Evolutionary conservation across 495 filamentous ascomycete species (phyloP).

Genomic region (Xylaria telfairii): DNA sequence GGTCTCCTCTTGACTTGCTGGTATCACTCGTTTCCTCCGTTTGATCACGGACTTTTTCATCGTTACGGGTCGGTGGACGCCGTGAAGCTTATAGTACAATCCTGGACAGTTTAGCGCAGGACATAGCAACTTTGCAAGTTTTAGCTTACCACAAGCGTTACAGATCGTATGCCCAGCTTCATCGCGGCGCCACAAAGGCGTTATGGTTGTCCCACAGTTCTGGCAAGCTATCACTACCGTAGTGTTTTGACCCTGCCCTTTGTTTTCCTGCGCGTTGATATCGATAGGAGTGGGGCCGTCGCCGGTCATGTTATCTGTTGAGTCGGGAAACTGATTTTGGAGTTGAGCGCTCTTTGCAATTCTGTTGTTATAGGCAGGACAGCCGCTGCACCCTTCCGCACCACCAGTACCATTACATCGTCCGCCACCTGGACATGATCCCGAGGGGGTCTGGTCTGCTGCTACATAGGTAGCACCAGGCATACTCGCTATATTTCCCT

Average conservation of each 20-base stretch:
- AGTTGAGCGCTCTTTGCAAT: constrained; percentile 84
- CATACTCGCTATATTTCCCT: constrained; percentile 44
- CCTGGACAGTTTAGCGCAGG: constrained; percentile 57
- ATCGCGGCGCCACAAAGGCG: constrained; percentile 93
- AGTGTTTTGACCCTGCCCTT: constrained; percentile 56
- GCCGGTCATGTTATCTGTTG: constrained; percentile 37
- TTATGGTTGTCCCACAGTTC: constrained; percentile 97
- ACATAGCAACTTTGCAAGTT: not conserved
- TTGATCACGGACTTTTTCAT: constrained; percentile 99
- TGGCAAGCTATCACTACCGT: constrained; percentile 91
- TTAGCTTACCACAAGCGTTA: constrained; percentile 90
- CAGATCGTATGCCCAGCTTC: constrained; percentile 96
- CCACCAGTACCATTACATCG: constrained; percentile 97
- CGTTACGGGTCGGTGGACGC: constrained; percentile 85
- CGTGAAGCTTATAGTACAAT: constrained; percentile 96
- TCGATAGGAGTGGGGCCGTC: constrained; percentile 51
- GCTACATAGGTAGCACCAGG: constrained; percentile 77
- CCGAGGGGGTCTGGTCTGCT: constrained; percentile 71
- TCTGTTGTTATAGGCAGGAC: constrained; percentile 96
- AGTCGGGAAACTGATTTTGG: constrained; percentile 49
- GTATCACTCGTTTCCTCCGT: constrained; percentile 92
- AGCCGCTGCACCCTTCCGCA: constrained; percentile 94
- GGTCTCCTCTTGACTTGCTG: constrained; percentile 67
- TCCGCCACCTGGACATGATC: constrained; percentile 95
- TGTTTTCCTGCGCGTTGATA: constrained; percentile 50